A percentile compares a stretch with the other conserved stretches of the same genome.
Evolutionary conservation across 2,329 filamentous ascomycete genomes (phyloP).

Genomic region (Didymella sp.): DNA sequence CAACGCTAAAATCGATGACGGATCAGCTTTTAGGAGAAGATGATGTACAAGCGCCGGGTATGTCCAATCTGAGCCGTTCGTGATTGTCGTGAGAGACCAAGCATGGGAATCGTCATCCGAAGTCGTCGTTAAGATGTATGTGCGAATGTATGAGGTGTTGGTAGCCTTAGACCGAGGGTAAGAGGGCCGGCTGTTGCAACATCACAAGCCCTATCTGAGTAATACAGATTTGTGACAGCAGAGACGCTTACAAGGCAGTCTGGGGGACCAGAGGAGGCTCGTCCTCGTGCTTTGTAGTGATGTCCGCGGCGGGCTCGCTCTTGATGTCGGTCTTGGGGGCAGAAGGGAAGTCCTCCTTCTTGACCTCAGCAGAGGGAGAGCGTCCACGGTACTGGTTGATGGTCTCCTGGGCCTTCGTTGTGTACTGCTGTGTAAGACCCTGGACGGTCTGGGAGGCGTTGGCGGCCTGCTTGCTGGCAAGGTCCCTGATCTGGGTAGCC

Average conservation of each 20-base stretch:
- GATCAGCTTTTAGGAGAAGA: conserved; percentile 38
- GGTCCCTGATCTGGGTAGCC: conserved; percentile 64
- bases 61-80: conserved; percentile 41
- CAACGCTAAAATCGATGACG: conserved; percentile 33
- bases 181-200: not conserved
- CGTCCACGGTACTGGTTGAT: conserved; percentile 50
- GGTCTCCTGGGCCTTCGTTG: conserved; percentile 64
- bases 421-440: conserved; percentile 67
- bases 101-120: conserved; percentile 32
- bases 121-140: conserved; percentile 30
- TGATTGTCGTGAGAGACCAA: conserved; percentile 29
- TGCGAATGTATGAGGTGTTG: conserved; percentile 14
- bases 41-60: conserved; percentile 31
- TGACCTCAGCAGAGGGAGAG: conserved; percentile 47
- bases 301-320: conserved; percentile 11
- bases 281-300: conserved; percentile 27
- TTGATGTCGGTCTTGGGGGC: conserved; percentile 38
- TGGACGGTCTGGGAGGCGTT: conserved; percentile 65
- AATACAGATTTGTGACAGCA: not conserved
- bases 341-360: conserved; percentile 43
- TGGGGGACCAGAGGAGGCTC: conserved; percentile 33
- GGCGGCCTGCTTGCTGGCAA: conserved; percentile 66
- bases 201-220: not conserved
- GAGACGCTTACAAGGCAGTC: conserved; percentile 35
- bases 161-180: not conserved